Percentiles rank a stretch among this genome's conserved stretches.
These are phyloP conservation scores for Salix dunnii DNA, from an alignment of 345 rosid genomes.

Conservation along the genomic window DNA sequence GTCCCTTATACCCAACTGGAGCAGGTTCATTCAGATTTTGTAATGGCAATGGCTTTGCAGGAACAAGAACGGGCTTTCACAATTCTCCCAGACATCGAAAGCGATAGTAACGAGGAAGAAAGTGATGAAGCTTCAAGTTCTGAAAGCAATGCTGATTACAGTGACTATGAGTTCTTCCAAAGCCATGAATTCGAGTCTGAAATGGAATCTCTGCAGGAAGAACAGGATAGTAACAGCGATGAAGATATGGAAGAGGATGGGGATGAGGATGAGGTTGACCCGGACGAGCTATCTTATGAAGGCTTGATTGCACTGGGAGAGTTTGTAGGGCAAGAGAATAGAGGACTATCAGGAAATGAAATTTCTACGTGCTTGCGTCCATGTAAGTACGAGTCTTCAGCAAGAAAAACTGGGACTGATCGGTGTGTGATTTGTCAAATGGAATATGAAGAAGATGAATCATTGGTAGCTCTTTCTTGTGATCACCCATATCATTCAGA, in stretches of 20 bases:
- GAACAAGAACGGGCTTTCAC: slow-evolving; percentile 30
- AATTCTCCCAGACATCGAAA: slow-evolving; percentile 30
- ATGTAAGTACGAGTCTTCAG: slow-evolving; percentile 5
- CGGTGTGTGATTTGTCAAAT: slow-evolving; percentile 75
- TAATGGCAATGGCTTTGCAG: slow-evolving; percentile 36
- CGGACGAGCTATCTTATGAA: slow-evolving; percentile 64
- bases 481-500: slow-evolving; percentile 60
- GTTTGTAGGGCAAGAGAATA: slow-evolving; percentile 53
- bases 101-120: slow-evolving; percentile 27
- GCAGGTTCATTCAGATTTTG: slow-evolving; percentile 38
- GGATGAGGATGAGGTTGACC: slow-evolving; percentile 73
- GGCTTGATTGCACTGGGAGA: slow-evolving; percentile 71
- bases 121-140: slow-evolving; percentile 5
- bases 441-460: slow-evolving; percentile 63
- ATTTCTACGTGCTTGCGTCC: slow-evolving; percentile 37
- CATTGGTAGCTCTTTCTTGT: slow-evolving; percentile 50
- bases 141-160: slow-evolving; percentile 11
- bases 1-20: slow-evolving; percentile 20
- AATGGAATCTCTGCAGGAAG: slow-evolving; percentile 45
- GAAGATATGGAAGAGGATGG: slow-evolving; percentile 38
- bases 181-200: slow-evolving; percentile 35
- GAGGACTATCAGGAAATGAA: slow-evolving; percentile 47
- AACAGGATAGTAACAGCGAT: slow-evolving; percentile 34
- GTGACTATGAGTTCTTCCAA: slow-evolving; percentile 48
- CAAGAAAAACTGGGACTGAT: slow-evolving; percentile 37